A percentile compares a stretch with the other conserved stretches of the same genome.
Conservation (phyloP, 2,329 filamentous ascomycete genomes). For the Penicillium decumbens region DNA sequence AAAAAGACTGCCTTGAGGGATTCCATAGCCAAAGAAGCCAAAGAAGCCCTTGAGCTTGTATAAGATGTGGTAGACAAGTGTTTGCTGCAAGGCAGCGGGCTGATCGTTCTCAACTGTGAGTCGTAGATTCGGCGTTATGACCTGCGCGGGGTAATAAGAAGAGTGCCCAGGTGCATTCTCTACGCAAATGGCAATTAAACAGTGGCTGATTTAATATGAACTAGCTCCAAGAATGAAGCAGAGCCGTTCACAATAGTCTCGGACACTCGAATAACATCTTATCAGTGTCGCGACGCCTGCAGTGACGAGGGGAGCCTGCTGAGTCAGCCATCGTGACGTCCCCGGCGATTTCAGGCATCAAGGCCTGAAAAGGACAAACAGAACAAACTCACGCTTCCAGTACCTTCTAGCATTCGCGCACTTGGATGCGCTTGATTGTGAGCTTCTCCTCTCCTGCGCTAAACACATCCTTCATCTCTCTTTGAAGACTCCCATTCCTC, state of each 20-base stretch:
- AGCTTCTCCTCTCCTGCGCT: conserved; percentile 18
- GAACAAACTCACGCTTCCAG: conserved; percentile 40
- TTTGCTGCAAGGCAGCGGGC: not conserved
- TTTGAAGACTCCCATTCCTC: not conserved
- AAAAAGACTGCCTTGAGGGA: conserved; percentile 79
- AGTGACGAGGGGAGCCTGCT: conserved; percentile 8
- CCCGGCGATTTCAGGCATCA: conserved; percentile 18
- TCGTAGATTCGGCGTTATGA: not conserved
- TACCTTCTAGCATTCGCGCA: conserved; percentile 35
- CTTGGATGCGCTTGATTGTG: conserved; percentile 18
- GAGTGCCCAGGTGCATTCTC: not conserved
- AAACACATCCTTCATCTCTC: conserved; percentile 2
- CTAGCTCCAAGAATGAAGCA: not conserved
- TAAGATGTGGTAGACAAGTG: not conserved
- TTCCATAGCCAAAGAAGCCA: conserved; percentile 66
- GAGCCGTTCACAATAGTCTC: not conserved
- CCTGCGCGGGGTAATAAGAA: not conserved
- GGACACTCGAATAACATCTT: conserved; percentile 4
- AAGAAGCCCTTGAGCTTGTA: not conserved
- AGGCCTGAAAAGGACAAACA: conserved; percentile 26
- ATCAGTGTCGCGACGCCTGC: conserved; percentile 9
- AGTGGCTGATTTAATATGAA: not conserved
- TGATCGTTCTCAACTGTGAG: not conserved
- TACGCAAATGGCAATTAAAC: not conserved
- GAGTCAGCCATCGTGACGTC: conserved; percentile 11